Evolutionary conservation across 1,139 yeast genomes (phyloP), one percentile per base, ranked within the genome.

Genomic region (Yamadazyma pseudoaaseri): DNA sequence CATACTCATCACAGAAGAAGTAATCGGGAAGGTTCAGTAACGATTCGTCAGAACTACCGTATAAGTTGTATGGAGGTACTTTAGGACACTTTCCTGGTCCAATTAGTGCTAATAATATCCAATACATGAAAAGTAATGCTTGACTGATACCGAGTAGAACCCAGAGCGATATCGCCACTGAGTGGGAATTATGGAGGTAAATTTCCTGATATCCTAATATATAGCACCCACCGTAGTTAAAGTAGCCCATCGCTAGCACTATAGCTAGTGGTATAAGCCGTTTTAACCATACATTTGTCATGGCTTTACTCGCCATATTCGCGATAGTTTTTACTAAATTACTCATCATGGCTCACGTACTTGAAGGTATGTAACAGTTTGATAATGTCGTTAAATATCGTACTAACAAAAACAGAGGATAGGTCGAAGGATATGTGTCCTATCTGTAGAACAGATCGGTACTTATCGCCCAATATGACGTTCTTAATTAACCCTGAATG

Each of bases 401-500:
- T 28, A 28, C 30, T 33, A 16, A 24, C 35, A 23, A 6, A n/a
- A 3, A 10, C 16, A 50, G 73, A 65, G 44, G 73, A 64, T 22
- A 48, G 68, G 26, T 41, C 75, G 6, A 66, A 67, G 58, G 98
- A 92, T 62, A 82, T 90, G 81, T 92, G 99, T 70, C 98, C 98
- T 26, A 89, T 94, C 52, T 92, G 99, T 70, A 87, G 92, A 62
- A 89, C 97, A 29, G 96, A 94, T 57, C 70, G 92, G 58, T 92
- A 92, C 58, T 70, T 92, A 42, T 87, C 96, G 29, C 97, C 98
- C 24, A 90, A 90, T 50, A 86, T 92, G 85, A 80, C 75, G 49
- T 90, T 92, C 54, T 75, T 92, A 37, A 90, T 92, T 41, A 92
- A 92, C 51, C 96, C 97, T 0, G 98, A 92, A 56, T 92, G 99